These are phyloP conservation scores for Amborella trichopoda DNA, from an alignment of 164 flowering plant species.

Conservation along the genomic window DNA sequence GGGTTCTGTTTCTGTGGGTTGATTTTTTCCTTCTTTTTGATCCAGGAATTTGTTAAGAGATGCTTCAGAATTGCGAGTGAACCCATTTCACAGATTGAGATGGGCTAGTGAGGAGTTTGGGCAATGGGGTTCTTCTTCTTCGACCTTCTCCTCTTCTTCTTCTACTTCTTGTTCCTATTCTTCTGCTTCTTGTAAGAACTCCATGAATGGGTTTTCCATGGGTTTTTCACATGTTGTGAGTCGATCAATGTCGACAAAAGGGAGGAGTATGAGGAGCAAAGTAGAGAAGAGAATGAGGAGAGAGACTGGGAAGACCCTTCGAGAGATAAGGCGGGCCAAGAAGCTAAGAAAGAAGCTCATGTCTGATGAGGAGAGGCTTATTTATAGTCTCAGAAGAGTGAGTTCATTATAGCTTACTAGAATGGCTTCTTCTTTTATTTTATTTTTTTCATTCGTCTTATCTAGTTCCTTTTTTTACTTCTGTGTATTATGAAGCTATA, in stretches of 20 bases:
- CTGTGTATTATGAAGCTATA: too few species aligned
- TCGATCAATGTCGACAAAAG: constrained; percentile 10
- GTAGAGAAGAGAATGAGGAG: constrained; percentile 16
- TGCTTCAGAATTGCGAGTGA: not conserved
- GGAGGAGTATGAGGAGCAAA: constrained; percentile 16
- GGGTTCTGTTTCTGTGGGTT: not conserved
- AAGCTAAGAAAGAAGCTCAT: constrained; percentile 11
- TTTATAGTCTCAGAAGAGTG: constrained; percentile 12
- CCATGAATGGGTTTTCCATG: constrained; percentile 1
- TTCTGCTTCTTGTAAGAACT: not conserved
- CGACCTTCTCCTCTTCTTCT: too few species aligned
- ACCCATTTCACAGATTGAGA: not conserved
- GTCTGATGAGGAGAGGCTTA: constrained; percentile 14
- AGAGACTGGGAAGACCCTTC: constrained; percentile 12
- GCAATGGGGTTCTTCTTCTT: too few species aligned
- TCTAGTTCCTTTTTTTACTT: too few species aligned
- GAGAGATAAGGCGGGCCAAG: constrained; percentile 14
- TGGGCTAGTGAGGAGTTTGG: not conserved
- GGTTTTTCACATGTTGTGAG: too few species aligned
- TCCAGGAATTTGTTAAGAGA: constrained; percentile 2
- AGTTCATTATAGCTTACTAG: not conserved
- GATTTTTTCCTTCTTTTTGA: too few species aligned
- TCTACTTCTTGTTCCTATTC: not conserved
- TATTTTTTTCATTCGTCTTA: not conserved
- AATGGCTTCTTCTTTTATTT: not conserved